Evolutionary conservation across 2,329 filamentous ascomycete species (phyloP).

Genomic region (Talaromyces islandicus): DNA sequence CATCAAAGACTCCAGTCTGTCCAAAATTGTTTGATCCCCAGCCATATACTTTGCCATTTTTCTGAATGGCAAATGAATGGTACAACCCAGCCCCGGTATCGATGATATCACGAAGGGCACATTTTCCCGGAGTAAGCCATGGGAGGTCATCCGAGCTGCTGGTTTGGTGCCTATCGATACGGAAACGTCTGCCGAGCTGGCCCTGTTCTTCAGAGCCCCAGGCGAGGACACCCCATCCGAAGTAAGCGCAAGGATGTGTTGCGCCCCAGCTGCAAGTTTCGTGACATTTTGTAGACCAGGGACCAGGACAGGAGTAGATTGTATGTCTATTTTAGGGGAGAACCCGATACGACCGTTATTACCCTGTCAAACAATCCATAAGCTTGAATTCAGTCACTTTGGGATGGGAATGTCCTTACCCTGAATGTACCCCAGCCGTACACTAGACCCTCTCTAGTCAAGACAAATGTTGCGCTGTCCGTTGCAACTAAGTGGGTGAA

Average conservation of each 20-base stretch:
- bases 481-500: no score
- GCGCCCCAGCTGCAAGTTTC: conserved; percentile 1
- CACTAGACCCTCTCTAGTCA: no score
- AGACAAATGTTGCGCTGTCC: no score
- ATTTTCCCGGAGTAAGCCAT: neutral
- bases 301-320: neutral
- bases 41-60: neutral
- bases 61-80: neutral
- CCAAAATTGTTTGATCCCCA: neutral
- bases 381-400: no score
- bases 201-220: neutral
- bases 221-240: neutral
- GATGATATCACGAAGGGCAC: neutral
- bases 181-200: neutral
- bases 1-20: neutral
- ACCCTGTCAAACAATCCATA: neutral
- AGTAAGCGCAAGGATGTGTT: neutral
- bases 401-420: no score
- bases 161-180: no score
- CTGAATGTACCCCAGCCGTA: no score
- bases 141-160: neutral
- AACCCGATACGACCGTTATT: neutral
- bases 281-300: neutral
- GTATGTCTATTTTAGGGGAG: neutral
- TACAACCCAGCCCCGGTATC: neutral